These are phyloP conservation scores for Tetrapisispora namnaoensis DNA, from an alignment of 805 yeast genomes.

Conservation along the genomic window DNA sequence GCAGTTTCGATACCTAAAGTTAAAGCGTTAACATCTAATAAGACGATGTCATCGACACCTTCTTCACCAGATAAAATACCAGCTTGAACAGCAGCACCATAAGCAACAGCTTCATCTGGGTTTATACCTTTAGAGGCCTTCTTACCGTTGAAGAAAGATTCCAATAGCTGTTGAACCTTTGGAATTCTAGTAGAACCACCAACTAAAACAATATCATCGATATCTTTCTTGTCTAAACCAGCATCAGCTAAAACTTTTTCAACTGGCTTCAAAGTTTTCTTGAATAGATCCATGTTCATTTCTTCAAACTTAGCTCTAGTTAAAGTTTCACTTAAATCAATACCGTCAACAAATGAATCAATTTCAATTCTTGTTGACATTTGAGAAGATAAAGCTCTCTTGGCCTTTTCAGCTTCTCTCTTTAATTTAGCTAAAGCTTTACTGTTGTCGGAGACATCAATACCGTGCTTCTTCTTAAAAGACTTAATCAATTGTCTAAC, in stretches of 20 bases:
- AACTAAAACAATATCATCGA: slow-evolving; percentile 91
- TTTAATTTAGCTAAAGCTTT: slow-evolving; percentile 88
- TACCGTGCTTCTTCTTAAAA: slow-evolving; percentile 86
- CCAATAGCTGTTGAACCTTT: slow-evolving; percentile 89
- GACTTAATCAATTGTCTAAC: slow-evolving; percentile 78
- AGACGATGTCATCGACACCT: slow-evolving; percentile 81
- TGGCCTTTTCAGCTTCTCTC: slow-evolving; percentile 97
- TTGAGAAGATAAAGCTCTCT: slow-evolving; percentile 90
- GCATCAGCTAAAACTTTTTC: slow-evolving; percentile 93
- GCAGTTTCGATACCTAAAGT: slow-evolving; percentile 95
- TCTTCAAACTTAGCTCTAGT: slow-evolving; percentile 98
- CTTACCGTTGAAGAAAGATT: slow-evolving; percentile 85
- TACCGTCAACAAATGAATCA: slow-evolving; percentile 89
- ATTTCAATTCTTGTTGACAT: slow-evolving; percentile 94
- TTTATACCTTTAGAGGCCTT: slow-evolving; percentile 95
- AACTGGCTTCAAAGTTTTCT: slow-evolving; percentile 91
- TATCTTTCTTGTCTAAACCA: slow-evolving; percentile 73
- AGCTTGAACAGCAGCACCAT: slow-evolving; percentile 99
- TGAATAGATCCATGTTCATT: slow-evolving; percentile 84
- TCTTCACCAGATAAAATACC: slow-evolving; percentile 95
- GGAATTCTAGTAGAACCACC: slow-evolving; percentile 99
- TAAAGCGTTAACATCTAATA: slow-evolving; percentile 88
- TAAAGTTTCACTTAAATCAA: slow-evolving; percentile 89
- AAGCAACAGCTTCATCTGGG: slow-evolving; percentile 99
- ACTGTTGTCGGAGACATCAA: slow-evolving; percentile 71